Base-by-base conservation (phyloP, 2,329 filamentous ascomycete species). In the Rhinocladiella mackenziei region DNA sequence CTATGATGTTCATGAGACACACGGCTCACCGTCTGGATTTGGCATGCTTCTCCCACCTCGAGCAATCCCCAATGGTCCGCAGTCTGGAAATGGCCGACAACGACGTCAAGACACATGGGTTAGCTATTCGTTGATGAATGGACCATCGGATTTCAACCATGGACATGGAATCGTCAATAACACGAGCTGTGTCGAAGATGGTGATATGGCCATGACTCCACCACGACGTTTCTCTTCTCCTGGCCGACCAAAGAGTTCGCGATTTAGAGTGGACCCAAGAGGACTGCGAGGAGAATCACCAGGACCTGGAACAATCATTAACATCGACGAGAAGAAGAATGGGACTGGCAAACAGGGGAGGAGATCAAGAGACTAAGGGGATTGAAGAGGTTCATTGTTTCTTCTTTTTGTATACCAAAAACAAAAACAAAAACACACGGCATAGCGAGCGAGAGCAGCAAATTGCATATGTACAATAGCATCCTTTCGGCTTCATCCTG, bases 291-390 rank as follows among this genome's bases (percentile, higher is more conserved):
- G 50, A 8, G 43, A 53, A 28, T 49, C 43, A 8, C 50, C 50
- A 8, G 50, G 50, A 11, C 50, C 50, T 7, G 50, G 50, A 20
- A 53, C 50, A 2, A 53, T 53, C 25, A 53, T 53, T 26, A 53
- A 53, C 18, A 53, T 53, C 30, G 30, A 29, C 2, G 35, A 44
- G 11, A 45, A 37, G 29, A 42, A 37, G 37, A 31, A 31, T n/a
- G 29, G 15, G 18, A 18, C 26, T n/a, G 35, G 30, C 6, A 43
- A 35, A 26, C 43, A 17, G 29, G n/a, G 20, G 5, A 42, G 19
- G 30, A 17, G 30, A n/a, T 38, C 29, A 29, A 35, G 13, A 17
- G 11, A 10, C 19, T 22, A 38, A 25, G 11, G n/a, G n/a, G 15
- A 11, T 38, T 28, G 37, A 29, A 29, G 7, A 30, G 25, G 22